Conservation (phyloP, 495 filamentous ascomycete species). For the Chaetomidium leptoderma region DNA sequence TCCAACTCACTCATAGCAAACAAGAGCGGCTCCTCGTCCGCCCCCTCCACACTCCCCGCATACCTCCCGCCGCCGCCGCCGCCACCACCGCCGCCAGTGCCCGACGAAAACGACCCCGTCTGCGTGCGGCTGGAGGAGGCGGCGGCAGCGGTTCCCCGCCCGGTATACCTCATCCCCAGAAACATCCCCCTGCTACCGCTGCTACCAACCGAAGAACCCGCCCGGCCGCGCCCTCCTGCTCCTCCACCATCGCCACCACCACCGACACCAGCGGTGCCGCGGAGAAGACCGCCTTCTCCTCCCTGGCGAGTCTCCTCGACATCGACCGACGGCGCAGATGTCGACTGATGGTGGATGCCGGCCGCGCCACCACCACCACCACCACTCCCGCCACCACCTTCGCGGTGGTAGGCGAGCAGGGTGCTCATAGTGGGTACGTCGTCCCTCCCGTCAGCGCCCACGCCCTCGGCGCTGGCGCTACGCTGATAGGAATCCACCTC, state of each 20-base stretch:
- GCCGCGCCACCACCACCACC: neutral
- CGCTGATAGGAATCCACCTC: slow-evolving; percentile 64
- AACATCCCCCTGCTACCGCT: neutral
- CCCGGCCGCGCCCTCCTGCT: neutral
- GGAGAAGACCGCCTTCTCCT: neutral
- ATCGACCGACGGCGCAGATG: neutral
- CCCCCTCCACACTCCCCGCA: slow-evolving; percentile 47
- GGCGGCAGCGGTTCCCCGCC: too few relatives aligned
- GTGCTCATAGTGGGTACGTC: slow-evolving; percentile 55
- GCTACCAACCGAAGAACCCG: neutral
- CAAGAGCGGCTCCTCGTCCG: slow-evolving; percentile 75
- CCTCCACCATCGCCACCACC: neutral
- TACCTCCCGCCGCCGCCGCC: slow-evolving; percentile 37
- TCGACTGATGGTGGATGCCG: neutral
- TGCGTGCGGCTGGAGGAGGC: too few relatives aligned
- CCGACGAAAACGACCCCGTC: slow-evolving; percentile 30
- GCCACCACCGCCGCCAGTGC: neutral
- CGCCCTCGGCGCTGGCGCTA: slow-evolving; percentile 70
- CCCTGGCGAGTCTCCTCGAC: neutral
- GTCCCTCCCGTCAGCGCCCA: slow-evolving; percentile 51
- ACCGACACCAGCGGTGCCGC: neutral
- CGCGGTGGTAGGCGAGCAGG: slow-evolving; percentile 46
- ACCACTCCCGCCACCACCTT: neutral
- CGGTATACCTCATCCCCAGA: neutral
- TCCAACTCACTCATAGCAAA: slow-evolving; percentile 88